phyloP scores from a whole-genome alignment of 2,329 filamentous ascomycete species.

The Ophiostoma montium region DNA sequence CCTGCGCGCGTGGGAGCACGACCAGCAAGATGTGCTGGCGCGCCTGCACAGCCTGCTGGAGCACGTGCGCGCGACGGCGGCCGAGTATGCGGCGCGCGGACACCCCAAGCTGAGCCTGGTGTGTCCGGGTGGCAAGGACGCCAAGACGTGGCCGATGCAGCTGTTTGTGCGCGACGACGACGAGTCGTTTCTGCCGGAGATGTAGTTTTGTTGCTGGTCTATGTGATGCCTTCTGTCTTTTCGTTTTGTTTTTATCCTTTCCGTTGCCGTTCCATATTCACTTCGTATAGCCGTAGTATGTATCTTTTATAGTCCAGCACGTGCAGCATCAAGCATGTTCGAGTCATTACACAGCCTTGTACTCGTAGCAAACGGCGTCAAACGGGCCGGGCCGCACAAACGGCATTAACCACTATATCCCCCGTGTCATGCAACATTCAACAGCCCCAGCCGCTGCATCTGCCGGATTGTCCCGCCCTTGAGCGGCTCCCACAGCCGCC shows the following conservation, averaged over 20 bases:
- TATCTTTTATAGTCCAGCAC: no score
- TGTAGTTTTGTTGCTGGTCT: not conserved
- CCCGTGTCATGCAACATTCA: not conserved
- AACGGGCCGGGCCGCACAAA: no score
- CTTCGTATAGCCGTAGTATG: not conserved
- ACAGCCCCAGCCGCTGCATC: not conserved
- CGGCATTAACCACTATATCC: no score
- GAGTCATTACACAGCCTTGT: no score
- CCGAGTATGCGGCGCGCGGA: not conserved
- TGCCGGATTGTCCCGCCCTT: not conserved
- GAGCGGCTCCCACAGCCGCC: constrained; percentile 12
- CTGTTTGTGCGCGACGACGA: not conserved
- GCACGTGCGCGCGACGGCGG: not conserved
- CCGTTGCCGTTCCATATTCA: no score
- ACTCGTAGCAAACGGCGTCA: no score
- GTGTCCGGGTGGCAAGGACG: not conserved
- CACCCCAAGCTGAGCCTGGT: not conserved
- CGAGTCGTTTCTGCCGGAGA: not conserved
- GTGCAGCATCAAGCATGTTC: no score
- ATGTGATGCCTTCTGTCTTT: not conserved
- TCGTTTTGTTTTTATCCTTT: not conserved
- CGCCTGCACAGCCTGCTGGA: not conserved
- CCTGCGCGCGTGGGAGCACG: not conserved
- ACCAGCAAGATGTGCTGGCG: not conserved
- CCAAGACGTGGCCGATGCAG: not conserved